These are phyloP conservation scores for Ophiostoma himal-ulmi DNA, from an alignment of 2,329 filamentous ascomycete genomes.

Conservation along the genomic window DNA sequence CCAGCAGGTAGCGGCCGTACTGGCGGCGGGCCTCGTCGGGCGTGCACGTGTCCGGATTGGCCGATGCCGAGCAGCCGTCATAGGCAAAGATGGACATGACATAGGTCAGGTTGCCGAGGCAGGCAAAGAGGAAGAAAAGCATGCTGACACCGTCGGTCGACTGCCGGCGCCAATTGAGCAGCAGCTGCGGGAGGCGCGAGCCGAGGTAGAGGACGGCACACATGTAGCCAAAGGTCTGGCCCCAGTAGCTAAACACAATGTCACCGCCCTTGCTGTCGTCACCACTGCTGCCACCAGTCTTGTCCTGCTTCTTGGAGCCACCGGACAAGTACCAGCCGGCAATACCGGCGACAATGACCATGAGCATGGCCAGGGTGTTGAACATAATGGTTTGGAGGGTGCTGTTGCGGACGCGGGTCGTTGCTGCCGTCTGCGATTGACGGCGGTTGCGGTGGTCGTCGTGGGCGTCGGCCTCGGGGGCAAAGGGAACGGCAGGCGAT, in stretches of 20 bases:
- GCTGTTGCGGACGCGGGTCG: conserved; percentile 40
- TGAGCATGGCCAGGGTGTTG: conserved; percentile 68
- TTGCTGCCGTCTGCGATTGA: conserved; percentile 12
- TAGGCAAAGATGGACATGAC: conserved; percentile 89
- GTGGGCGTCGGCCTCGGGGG: conserved; percentile 7
- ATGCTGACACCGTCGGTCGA: conserved; percentile 89
- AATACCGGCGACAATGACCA: conserved; percentile 78
- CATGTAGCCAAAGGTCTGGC: conserved; percentile 89
- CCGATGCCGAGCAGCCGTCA: conserved; percentile 43
- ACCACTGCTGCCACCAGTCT: conserved; percentile 21
- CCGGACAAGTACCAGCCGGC: conserved; percentile 77
- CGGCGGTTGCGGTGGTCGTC: neutral
- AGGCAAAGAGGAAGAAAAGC: conserved; percentile 95
- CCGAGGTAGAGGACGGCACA: conserved; percentile 86
- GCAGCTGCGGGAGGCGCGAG: conserved; percentile 79
- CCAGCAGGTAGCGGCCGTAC: conserved; percentile 76
- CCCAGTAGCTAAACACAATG: conserved; percentile 66
- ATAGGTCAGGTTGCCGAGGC: conserved; percentile 89
- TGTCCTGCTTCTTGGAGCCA: conserved; percentile 38
- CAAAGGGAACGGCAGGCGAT: conserved; percentile 69
- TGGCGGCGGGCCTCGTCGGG: conserved; percentile 59
- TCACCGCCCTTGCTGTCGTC: conserved; percentile 26
- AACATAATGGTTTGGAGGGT: conserved; percentile 57
- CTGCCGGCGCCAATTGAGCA: conserved; percentile 88
- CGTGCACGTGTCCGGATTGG: conserved; percentile 45